Conservation (phyloP, 768 basidiomycete species). For the Cantharellus cinnabarinus region DNA sequence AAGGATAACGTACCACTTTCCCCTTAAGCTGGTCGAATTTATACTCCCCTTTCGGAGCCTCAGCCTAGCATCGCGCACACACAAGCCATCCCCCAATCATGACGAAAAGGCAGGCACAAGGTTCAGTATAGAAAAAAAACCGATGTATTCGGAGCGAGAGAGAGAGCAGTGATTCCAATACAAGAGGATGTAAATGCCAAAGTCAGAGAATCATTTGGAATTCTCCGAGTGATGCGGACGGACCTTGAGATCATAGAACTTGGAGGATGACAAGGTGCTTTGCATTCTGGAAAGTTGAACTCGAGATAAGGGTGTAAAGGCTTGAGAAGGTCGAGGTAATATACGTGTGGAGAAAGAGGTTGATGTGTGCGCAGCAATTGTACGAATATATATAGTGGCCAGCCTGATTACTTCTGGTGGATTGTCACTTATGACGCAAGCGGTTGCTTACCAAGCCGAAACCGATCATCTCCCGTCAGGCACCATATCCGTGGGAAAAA, state of each 20-base stretch:
- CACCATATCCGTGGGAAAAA: too few relatives aligned
- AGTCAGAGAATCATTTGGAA: background rate
- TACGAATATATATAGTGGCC: background rate
- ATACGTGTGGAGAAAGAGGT: background rate
- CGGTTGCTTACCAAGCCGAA: too few relatives aligned
- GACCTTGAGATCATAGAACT: background rate
- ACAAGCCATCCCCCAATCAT: too few relatives aligned
- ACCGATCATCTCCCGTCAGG: too few relatives aligned
- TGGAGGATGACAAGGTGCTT: background rate
- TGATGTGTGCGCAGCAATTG: background rate
- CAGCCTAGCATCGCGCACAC: background rate
- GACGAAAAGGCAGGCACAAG: too few relatives aligned
- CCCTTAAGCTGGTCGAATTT: constrained; percentile 53
- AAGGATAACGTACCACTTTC: constrained; percentile 24
- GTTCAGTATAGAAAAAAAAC: too few relatives aligned
- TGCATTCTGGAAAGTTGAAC: background rate
- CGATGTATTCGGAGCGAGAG: too few relatives aligned
- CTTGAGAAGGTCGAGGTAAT: background rate
- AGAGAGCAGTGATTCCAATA: too few relatives aligned
- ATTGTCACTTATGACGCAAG: too few relatives aligned
- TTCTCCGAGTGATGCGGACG: background rate
- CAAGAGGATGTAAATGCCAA: too few relatives aligned
- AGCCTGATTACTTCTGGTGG: too few relatives aligned
- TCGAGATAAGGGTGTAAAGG: background rate
- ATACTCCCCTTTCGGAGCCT: constrained; percentile 29